Conservation (phyloP, 306 rosid genomes). For the Carpinus viminea region DNA sequence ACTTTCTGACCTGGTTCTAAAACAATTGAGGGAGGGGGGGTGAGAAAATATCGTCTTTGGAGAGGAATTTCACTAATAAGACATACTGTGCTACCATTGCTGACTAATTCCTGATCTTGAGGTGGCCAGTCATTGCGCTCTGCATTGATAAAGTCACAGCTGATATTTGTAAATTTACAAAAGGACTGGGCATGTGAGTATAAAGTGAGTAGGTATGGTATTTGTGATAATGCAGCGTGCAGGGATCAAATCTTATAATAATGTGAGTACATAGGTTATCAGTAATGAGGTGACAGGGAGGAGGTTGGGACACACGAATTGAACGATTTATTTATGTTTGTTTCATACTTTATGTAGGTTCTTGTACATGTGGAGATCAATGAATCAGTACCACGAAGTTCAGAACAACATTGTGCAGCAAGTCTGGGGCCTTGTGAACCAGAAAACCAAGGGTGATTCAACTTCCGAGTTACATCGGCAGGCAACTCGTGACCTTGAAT, state of each 20-base stretch:
- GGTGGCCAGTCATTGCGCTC: background rate
- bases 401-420: conserved; percentile 94
- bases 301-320: conserved; percentile 1
- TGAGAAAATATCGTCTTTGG: background rate
- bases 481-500: conserved; percentile 94
- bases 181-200: background rate
- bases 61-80: background rate
- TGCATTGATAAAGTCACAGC: background rate
- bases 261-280: background rate
- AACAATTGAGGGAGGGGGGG: background rate
- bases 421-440: conserved; percentile 88
- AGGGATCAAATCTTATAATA: background rate
- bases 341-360: conserved; percentile 56
- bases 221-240: background rate
- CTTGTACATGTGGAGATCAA: conserved; percentile 97
- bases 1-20: background rate
- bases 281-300: background rate
- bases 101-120: background rate
- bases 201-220: background rate
- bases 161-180: background rate
- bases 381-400: conserved; percentile 88
- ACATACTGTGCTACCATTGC: background rate
- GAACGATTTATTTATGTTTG: conserved; percentile 16
- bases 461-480: conserved; percentile 93
- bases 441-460: conserved; percentile 60